Base-by-base conservation (phyloP, 106 monocot genomes). In the Phalaenopsis equestris region DNA sequence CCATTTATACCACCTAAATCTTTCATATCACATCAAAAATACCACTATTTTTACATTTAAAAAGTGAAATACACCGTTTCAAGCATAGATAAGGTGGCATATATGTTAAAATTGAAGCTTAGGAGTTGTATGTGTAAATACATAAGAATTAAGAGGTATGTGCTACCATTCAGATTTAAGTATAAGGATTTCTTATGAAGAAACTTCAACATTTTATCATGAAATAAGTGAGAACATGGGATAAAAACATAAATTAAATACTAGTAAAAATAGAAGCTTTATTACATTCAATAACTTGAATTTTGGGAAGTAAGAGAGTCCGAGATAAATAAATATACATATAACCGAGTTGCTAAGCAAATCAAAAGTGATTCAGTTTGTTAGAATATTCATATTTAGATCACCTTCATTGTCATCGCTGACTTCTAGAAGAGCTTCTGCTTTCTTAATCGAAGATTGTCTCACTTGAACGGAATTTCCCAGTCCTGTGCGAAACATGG, bases 371-470 rank as follows among this genome's bases (percentile, higher is more conserved):
- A 61, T 10, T 0, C 52, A 52, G 52, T 12, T 61, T n/a, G 3
- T 61, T 21, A 61, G 61, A 4, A 61, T 6, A 61, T 4, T 57
- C 3, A 78, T 15, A 58, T 45, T 74, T 45, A 43, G 48, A 48
- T 75, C 41, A 87, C 87, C 87, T 56, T 56, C 67, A n/a, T 77
- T 74, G 8, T 39, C 38, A 23, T 16, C 36, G 10, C 75, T 83
- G 41, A 42, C 82, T 87, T 86, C 83, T 68, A 92, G 82, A 77
- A 95, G 61, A 79, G 87, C 83, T 67, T 75, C 57, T 49, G 95
- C 90, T 72, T 91, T 91, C 85, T 81, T 83, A 67, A 96, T 72
- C 24, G 95, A 96, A 73, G 81, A 88, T 37, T 85, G 75, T 38
- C 64, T 88, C 55, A 93, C 81, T 10, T 70, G 76, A 47, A 93